Conservation (phyloP, 2,329 filamentous ascomycete genomes). For the Cryoendolithus antarcticus region DNA sequence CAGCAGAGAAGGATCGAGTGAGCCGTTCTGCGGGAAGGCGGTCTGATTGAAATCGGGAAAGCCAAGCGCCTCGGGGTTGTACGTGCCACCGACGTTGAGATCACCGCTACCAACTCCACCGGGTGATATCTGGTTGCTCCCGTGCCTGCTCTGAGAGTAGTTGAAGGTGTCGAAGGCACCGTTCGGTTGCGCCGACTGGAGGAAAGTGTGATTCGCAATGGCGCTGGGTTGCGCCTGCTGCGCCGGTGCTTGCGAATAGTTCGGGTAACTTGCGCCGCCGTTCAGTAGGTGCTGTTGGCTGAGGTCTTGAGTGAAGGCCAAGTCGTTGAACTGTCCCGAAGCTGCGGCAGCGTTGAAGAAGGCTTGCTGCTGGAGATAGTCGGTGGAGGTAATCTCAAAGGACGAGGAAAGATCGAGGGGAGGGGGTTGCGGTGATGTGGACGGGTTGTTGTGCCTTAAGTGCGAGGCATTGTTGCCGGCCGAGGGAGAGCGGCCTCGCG, state of each 20-base stretch:
- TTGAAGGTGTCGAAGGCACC: constrained; percentile 41
- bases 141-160: constrained; percentile 6
- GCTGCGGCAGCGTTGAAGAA: constrained; percentile 17
- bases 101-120: constrained; percentile 1
- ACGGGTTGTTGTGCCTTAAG: constrained; percentile 17
- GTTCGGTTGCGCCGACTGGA: constrained; percentile 22
- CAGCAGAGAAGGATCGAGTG: constrained; percentile 48
- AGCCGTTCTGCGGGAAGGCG: constrained; percentile 45
- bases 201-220: constrained; percentile 31
- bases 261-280: no score
- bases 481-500: constrained; percentile 17
- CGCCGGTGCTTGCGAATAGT: no score
- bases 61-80: constrained; percentile 20
- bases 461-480: constrained; percentile 11
- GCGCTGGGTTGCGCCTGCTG: constrained; percentile 19
- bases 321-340: constrained; percentile 15
- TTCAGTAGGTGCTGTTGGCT: constrained; percentile 21
- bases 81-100: no score
- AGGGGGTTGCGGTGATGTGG: constrained; percentile 18
- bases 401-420: constrained; percentile 11
- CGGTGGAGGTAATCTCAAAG: constrained; percentile 7
- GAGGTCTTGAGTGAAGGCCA: constrained; percentile 32
- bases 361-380: constrained; percentile 5
- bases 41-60: constrained; percentile 47
- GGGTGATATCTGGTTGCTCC: constrained; percentile 17